Conservation (phyloP, 352 stramenopile genomes). For the Globisporangium lucens region DNA sequence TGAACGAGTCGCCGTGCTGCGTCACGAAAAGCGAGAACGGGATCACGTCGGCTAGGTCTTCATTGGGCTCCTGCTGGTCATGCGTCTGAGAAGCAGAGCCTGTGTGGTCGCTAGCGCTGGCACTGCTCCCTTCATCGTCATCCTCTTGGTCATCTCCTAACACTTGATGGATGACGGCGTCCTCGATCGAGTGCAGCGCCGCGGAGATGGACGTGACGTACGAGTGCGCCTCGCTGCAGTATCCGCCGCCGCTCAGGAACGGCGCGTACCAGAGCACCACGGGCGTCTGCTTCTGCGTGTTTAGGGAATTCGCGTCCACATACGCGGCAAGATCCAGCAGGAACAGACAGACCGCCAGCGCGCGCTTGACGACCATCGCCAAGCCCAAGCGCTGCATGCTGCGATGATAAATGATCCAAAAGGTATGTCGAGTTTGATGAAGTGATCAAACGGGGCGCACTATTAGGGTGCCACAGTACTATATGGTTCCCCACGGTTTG, state of each 20-base stretch:
- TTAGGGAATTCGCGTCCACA: not conserved
- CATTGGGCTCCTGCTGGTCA: not conserved
- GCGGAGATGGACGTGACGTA: conserved; percentile 70
- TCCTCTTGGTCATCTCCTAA: not conserved
- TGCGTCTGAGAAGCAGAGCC: not conserved
- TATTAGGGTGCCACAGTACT: not conserved
- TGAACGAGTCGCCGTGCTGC: conserved; percentile 65
- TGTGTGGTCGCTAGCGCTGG: not conserved
- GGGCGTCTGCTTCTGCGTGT: conserved; percentile 16
- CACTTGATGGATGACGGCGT: not conserved
- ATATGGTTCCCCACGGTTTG: not conserved
- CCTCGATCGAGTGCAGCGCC: conserved; percentile 18
- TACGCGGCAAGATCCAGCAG: not conserved
- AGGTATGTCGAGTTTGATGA: too few relatives aligned
- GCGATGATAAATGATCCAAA: not conserved
- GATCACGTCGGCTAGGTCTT: not conserved
- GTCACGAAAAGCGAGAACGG: conserved; percentile 65
- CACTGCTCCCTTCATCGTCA: not conserved
- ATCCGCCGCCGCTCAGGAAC: conserved; percentile 90
- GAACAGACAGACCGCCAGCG: not conserved
- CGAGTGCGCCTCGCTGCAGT: conserved; percentile 90
- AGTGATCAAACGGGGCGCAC: not conserved
- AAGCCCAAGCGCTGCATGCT: conserved; percentile 4
- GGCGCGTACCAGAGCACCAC: conserved; percentile 87
- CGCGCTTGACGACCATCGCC: not conserved